Evolutionary conservation across 306 rosid genomes (phyloP), one percentile per base, ranked within the genome.

Genomic region (Abrus precatorius): DNA sequence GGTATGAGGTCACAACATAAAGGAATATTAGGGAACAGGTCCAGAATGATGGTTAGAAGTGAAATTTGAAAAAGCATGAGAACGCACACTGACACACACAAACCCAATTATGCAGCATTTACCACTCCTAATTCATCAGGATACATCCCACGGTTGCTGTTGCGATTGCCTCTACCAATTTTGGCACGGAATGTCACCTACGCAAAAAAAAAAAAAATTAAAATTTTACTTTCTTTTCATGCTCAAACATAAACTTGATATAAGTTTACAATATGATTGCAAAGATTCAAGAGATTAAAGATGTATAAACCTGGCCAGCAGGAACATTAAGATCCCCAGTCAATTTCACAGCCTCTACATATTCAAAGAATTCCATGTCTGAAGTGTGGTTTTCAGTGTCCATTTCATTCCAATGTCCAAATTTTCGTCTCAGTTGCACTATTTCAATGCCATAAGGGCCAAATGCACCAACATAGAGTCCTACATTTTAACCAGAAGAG

Each of bases 41-140:
- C 53, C 27, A 41, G 49, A 40, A 67, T 60, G 75, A 82, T 27
- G 67, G 9, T 43, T 47, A 33, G 48, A 27, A 52, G 79, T 55
- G 44, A 55, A 85, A 50, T 48, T 59, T 59, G 74, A 57, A 82
- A 33, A 55, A 14, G 87, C 72, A 83, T 60, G 14, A 4, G 1
- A 2, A 36, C 49, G 12, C 34, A 52, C 3, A 40, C 10, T 14
- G 0, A 27, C 44, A 57, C 36, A 80, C 67, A 2, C 40, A 36
- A 20, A 20, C 20, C 9, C 63, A 85, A 74, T 74, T 60, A 61
- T 76, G 32, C 63, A 57, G 71, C 9, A 72, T 80, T 88, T 96
- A 96, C 99, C 98, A 96, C 99, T 92, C 98, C 99, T 79, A 96
- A 89, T 85, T 96, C 99, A 63, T 96, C 98, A n/a, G 98, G 98